Percentiles rank a stretch among this genome's conserved stretches.
Conservation (phyloP, 2,329 filamentous ascomycete species). For the Phoma sp. region DNA sequence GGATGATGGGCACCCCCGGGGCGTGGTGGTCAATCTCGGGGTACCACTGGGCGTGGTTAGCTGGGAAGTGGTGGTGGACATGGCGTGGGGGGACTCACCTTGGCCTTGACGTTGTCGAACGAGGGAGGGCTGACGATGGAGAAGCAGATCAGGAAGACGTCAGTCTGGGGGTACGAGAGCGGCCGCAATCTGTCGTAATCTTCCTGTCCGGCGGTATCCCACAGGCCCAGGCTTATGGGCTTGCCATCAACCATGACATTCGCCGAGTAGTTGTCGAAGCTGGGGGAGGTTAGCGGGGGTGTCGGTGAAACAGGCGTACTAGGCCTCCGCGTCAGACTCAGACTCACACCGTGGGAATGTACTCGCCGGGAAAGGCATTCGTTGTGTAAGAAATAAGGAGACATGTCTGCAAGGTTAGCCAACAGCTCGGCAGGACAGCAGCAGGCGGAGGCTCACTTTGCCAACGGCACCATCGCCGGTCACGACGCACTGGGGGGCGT, state of each 20-base stretch:
- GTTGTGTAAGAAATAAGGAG: conserved; percentile 99
- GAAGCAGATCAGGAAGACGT: conserved; percentile 98
- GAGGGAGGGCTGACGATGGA: conserved; percentile 97
- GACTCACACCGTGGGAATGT: conserved; percentile 93
- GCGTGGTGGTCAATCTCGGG: conserved; percentile 98
- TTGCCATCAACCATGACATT: conserved; percentile 99
- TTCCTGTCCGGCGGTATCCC: conserved; percentile 99
- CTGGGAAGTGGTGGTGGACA: neutral
- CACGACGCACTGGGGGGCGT: conserved; percentile 67
- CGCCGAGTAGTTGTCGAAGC: conserved; percentile 98
- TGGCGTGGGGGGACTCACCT: conserved; percentile 64
- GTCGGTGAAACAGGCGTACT: conserved; percentile 8
- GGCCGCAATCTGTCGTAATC: conserved; percentile 96
- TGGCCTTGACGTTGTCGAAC: conserved; percentile 98
- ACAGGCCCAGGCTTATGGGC: conserved; percentile 93
- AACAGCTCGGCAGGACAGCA: conserved; percentile 17
- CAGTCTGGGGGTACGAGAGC: conserved; percentile 96
- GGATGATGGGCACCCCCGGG: conserved; percentile 92
- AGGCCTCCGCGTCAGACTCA: neutral
- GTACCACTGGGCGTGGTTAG: conserved; percentile 72
- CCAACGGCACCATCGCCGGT: conserved; percentile 99
- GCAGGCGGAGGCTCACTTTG: conserved; percentile 70
- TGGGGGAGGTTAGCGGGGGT: conserved; percentile 50
- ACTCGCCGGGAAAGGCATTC: conserved; percentile 99
- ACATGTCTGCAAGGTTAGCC: conserved; percentile 75